These are phyloP conservation scores for Naematelia aurantialba DNA, from an alignment of 768 basidiomycete genomes.

Conservation along the genomic window DNA sequence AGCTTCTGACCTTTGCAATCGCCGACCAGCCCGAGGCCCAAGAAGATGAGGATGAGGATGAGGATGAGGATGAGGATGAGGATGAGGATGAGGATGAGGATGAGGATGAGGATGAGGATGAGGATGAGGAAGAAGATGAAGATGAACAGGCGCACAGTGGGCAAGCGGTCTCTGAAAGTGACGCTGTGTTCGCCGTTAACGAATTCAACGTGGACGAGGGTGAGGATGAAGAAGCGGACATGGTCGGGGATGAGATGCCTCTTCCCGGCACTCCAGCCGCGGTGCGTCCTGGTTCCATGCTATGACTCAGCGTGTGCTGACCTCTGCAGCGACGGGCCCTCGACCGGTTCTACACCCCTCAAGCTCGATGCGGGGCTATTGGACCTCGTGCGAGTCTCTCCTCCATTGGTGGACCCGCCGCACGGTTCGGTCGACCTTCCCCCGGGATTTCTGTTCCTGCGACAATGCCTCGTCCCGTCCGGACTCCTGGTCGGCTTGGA, in stretches of 20 bases:
- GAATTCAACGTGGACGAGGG: slow-evolving; percentile 12
- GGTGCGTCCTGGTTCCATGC: not conserved
- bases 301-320: not conserved
- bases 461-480: not conserved
- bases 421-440: slow-evolving; percentile 23
- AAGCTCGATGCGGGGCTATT: slow-evolving; percentile 19
- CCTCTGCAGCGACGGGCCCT: slow-evolving; percentile 12
- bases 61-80: slow-evolving; percentile 12
- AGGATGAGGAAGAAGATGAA: slow-evolving; percentile 12
- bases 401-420: slow-evolving; percentile 32
- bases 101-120: slow-evolving; percentile 4
- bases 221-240: slow-evolving; percentile 6
- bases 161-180: slow-evolving; percentile 9
- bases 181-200: slow-evolving; percentile 14
- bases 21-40: slow-evolving; percentile 34
- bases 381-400: slow-evolving; percentile 33
- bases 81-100: slow-evolving; percentile 6
- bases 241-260: slow-evolving; percentile 6
- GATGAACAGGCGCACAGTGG: slow-evolving; percentile 3
- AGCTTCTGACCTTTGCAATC: not conserved
- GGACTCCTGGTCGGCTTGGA: slow-evolving; percentile 26
- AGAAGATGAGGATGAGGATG: slow-evolving; percentile 16
- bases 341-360: slow-evolving; percentile 42
- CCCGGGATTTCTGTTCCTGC: slow-evolving; percentile 7
- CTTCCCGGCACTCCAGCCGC: slow-evolving; percentile 9